phyloP scores from a whole-genome alignment of 805 yeast species.

The Starmera pachycereana region DNA sequence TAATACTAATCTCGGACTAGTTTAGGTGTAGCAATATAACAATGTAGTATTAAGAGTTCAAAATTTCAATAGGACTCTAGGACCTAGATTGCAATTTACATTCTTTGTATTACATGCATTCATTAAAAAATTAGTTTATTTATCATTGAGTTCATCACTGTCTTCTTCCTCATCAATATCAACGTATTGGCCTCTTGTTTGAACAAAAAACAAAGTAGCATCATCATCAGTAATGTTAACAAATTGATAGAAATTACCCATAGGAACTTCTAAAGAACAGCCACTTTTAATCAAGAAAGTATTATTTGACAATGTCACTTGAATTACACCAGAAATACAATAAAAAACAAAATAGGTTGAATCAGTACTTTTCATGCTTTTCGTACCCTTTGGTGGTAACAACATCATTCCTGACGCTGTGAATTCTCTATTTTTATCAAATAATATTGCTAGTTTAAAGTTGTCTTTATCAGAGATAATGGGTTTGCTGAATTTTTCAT shows the following conservation, averaged over 20 bases:
- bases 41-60: too few species aligned
- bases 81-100: too few species aligned
- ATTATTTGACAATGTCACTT: constrained; percentile 51
- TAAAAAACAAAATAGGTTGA: constrained; percentile 62
- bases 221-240: constrained; percentile 47
- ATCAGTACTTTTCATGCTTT: constrained; percentile 50
- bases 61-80: too few species aligned
- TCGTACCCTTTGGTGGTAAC: constrained; percentile 51
- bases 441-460: constrained; percentile 54
- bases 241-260: constrained; percentile 63
- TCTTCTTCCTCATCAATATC: constrained; percentile 13
- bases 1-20: too few species aligned
- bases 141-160: too few species aligned
- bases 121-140: too few species aligned
- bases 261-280: constrained; percentile 74
- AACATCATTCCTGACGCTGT: constrained; percentile 69
- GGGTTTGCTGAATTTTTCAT: constrained; percentile 34
- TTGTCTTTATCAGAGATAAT: constrained; percentile 35
- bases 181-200: constrained; percentile 29
- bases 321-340: constrained; percentile 60
- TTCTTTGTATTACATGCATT: too few species aligned
- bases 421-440: constrained; percentile 49
- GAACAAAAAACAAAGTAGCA: constrained; percentile 69
- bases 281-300: constrained; percentile 58
- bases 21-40: too few species aligned